Conservation (phyloP, 495 filamentous ascomycete species). For the Neohortaea acidophila region DNA sequence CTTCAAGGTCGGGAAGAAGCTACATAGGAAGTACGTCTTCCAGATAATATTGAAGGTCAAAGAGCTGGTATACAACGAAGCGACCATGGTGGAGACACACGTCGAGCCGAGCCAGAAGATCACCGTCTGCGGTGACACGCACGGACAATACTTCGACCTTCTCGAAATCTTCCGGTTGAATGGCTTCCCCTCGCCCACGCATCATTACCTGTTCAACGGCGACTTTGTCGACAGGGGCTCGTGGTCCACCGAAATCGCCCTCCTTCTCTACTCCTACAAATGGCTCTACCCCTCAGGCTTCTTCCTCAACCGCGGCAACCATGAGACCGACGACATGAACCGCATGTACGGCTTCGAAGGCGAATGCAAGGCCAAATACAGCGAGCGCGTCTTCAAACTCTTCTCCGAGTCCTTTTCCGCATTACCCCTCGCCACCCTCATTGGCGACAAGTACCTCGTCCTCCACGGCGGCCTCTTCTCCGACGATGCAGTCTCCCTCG, state of each 20-base stretch:
- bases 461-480: constrained; percentile 96
- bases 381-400: constrained; percentile 85
- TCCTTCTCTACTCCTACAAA: constrained; percentile 92
- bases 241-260: constrained; percentile 91
- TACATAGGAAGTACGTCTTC: constrained; percentile 93
- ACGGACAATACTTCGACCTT: constrained; percentile 97
- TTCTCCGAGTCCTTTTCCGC: constrained; percentile 98
- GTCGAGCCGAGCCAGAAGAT: constrained; percentile 60
- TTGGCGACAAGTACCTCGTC: constrained; percentile 82
- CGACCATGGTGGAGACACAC: constrained; percentile 93
- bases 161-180: constrained; percentile 91
- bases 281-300: constrained; percentile 76
- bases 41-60: constrained; percentile 84
- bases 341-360: constrained; percentile 96
- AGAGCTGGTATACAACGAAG: constrained; percentile 76
- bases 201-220: constrained; percentile 95
- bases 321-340: constrained; percentile 99
- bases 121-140: constrained; percentile 95
- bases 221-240: constrained; percentile 97
- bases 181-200: constrained; percentile 65
- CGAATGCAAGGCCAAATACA: constrained; percentile 96
- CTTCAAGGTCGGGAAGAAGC: constrained; percentile 89
- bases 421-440: constrained; percentile 77
- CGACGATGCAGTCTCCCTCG: constrained; percentile 80
- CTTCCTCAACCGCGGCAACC: constrained; percentile 96